Percentiles rank a stretch among this genome's conserved stretches.
Conservation (phyloP, 176 grass and related monocot genomes). For the Avena sativa region DNA sequence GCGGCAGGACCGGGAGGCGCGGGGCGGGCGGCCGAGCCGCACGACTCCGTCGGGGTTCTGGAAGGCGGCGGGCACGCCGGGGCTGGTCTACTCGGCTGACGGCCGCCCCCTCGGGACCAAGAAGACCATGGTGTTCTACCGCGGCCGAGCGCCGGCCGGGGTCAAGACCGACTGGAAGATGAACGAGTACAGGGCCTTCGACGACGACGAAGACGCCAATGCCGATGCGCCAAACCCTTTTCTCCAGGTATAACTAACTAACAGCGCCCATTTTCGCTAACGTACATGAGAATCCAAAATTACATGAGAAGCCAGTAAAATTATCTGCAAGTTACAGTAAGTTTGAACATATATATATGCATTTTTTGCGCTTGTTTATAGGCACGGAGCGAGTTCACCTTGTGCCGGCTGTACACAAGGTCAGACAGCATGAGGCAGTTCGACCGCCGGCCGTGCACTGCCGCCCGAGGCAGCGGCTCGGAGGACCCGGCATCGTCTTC, state of each 20-base stretch:
- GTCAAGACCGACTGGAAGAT: slow-evolving; percentile 91
- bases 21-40: slow-evolving; percentile 83
- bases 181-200: slow-evolving; percentile 83
- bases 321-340: not conserved
- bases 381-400: slow-evolving; percentile 77
- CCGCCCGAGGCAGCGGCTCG: not conserved
- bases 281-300: not conserved
- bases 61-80: slow-evolving; percentile 92
- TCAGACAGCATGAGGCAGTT: slow-evolving; percentile 69
- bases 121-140: slow-evolving; percentile 99
- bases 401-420: slow-evolving; percentile 82
- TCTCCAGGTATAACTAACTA: slow-evolving; percentile 38
- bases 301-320: not conserved
- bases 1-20: slow-evolving; percentile 78
- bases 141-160: slow-evolving; percentile 61
- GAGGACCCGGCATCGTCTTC: not conserved
- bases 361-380: slow-evolving; percentile 44
- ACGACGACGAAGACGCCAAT: slow-evolving; percentile 23
- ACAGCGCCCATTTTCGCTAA: not conserved
- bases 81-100: slow-evolving; percentile 63
- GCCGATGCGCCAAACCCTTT: slow-evolving; percentile 8
- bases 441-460: slow-evolving; percentile 65
- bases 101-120: slow-evolving; percentile 67
- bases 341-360: not conserved
- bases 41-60: slow-evolving; percentile 94